Evolutionary conservation across 306 rosid genomes (phyloP).

Genomic region (Sicyos baderoa): DNA sequence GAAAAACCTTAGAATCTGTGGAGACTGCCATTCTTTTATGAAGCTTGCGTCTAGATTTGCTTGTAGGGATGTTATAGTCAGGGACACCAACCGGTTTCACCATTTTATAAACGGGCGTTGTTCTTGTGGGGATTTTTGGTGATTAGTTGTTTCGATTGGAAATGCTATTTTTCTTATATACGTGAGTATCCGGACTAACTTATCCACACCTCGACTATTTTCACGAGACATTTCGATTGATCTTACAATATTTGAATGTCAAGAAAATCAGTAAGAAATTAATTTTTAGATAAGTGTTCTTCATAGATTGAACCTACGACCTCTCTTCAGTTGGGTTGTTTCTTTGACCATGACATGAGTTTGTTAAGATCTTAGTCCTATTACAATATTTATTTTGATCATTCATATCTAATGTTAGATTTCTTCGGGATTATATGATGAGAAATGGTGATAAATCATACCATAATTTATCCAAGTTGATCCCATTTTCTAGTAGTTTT

Average conservation of each 20-base stretch:
- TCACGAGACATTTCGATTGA: too few species aligned
- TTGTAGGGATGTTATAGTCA: slow-evolving; percentile 55
- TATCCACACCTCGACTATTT: too few species aligned
- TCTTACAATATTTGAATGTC: too few species aligned
- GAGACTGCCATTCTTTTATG: slow-evolving; percentile 82
- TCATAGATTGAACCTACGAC: neutral
- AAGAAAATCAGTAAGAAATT: too few species aligned
- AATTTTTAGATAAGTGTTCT: too few species aligned
- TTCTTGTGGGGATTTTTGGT: slow-evolving; percentile 76
- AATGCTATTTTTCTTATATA: neutral
- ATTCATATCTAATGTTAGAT: neutral
- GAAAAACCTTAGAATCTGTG: slow-evolving; percentile 90
- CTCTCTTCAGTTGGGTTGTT: neutral
- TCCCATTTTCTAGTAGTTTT: neutral
- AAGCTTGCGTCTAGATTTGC: slow-evolving; percentile 45
- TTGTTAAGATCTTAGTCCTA: neutral
- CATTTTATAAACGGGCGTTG: slow-evolving; percentile 54
- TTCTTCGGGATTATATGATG: neutral
- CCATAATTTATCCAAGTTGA: neutral
- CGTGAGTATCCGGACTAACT: neutral
- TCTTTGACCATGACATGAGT: neutral
- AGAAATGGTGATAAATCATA: neutral
- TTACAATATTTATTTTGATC: neutral
- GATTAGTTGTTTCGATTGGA: slow-evolving; percentile 19
- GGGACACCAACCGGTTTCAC: slow-evolving; percentile 73